phyloP scores from a whole-genome alignment of 1,284 basidiomycete species.

The Agroathelia rolfsii region DNA sequence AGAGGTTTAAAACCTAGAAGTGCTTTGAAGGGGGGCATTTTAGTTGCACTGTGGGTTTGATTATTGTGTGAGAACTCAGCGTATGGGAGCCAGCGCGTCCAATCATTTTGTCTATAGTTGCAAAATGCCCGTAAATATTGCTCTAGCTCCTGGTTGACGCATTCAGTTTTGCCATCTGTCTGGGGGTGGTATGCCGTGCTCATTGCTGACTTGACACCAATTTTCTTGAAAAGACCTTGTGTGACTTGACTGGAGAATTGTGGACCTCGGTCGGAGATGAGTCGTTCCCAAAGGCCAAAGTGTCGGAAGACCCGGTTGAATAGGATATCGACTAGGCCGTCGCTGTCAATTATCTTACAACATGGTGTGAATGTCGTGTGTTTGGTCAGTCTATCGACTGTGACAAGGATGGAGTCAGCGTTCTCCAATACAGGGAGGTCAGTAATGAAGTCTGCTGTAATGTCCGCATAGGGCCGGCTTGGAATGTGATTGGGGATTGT shows the following conservation, averaged over 20 bases:
- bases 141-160: too few relatives aligned
- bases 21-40: too few relatives aligned
- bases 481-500: constrained; percentile 4
- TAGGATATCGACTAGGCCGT: constrained; percentile 10
- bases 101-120: too few relatives aligned
- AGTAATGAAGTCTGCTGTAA: constrained; percentile 13
- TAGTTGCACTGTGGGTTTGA: too few relatives aligned
- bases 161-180: constrained; percentile 6
- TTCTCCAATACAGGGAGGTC: constrained; percentile 7
- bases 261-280: constrained; percentile 17
- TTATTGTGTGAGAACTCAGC: too few relatives aligned
- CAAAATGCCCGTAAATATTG: too few relatives aligned
- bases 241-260: constrained; percentile 14
- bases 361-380: constrained; percentile 12
- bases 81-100: too few relatives aligned
- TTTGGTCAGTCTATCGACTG: constrained; percentile 14
- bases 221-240: background rate
- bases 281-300: constrained; percentile 13
- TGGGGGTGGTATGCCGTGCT: constrained; percentile 7
- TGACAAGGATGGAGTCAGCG: constrained; percentile 14
- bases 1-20: too few relatives aligned
- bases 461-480: constrained; percentile 6
- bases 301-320: constrained; percentile 10
- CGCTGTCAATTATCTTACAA: constrained; percentile 9
- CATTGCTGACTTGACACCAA: constrained; percentile 1